Percentiles rank a stretch among this genome's conserved stretches.
Evolutionary conservation across 1,284 basidiomycete species (phyloP).

Genomic region (Xerocomus minutiporus): DNA sequence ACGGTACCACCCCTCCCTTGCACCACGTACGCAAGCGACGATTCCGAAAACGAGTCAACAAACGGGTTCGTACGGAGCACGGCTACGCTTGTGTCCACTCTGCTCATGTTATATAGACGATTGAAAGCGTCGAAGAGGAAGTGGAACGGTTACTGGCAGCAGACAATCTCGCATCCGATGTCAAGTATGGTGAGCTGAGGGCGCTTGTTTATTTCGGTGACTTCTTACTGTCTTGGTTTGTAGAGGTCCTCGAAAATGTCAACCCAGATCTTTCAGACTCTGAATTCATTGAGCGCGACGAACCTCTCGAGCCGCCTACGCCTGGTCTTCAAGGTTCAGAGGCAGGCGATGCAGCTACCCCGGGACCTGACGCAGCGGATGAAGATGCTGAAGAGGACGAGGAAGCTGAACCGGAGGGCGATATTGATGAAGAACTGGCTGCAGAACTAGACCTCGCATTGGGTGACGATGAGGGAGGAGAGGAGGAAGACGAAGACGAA

Average conservation of each 20-base stretch:
- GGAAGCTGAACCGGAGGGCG: constrained; percentile 54
- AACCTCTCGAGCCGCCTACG: constrained; percentile 56
- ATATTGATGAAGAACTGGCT: constrained; percentile 75
- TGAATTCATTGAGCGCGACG: constrained; percentile 72
- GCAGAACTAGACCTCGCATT: constrained; percentile 71
- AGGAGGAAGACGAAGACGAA: constrained; percentile 59
- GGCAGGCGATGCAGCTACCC: constrained; percentile 57
- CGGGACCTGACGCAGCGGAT: constrained; percentile 49
- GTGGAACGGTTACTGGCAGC: constrained; percentile 89
- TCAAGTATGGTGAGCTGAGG: constrained; percentile 63
- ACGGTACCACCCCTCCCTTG: constrained; percentile 93
- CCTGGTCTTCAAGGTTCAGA: constrained; percentile 58
- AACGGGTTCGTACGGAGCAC: constrained; percentile 49
- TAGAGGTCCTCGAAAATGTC: constrained; percentile 78
- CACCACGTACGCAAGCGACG: constrained; percentile 88
- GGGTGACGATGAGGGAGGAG: constrained; percentile 59
- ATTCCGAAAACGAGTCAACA: constrained; percentile 87
- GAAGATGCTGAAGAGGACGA: constrained; percentile 58
- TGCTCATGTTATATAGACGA: constrained; percentile 54
- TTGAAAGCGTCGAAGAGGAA: constrained; percentile 96
- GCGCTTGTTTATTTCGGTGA: background rate
- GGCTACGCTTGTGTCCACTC: background rate
- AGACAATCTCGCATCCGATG: constrained; percentile 77
- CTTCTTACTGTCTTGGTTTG: background rate
- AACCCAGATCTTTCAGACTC: constrained; percentile 85